Percentiles rank a stretch among this genome's conserved stretches.
phyloP scores from a whole-genome alignment of 768 basidiomycete species.

The Naematelia aurantialba region DNA sequence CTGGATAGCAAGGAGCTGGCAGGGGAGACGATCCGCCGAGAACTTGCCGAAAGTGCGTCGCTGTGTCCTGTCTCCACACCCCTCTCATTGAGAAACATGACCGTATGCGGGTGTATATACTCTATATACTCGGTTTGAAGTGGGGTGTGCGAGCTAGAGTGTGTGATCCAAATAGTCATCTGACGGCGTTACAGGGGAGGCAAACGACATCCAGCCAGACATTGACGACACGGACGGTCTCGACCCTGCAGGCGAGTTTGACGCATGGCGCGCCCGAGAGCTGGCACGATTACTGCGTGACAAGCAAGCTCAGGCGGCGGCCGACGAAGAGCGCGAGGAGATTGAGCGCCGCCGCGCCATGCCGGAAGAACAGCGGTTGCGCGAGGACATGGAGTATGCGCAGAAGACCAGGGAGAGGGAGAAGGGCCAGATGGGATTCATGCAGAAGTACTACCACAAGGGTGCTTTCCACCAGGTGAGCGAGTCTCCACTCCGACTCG shows the following conservation, averaged over 20 bases:
- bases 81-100: too few relatives aligned
- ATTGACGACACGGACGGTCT: constrained; percentile 93
- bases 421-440: constrained; percentile 80
- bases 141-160: too few relatives aligned
- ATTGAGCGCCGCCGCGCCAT: constrained; percentile 84
- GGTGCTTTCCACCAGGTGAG: constrained; percentile 94
- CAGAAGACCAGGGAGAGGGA: constrained; percentile 73
- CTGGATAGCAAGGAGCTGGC: constrained; percentile 88
- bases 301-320: constrained; percentile 76
- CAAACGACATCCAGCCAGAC: constrained; percentile 74
- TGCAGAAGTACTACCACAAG: constrained; percentile 99
- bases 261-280: constrained; percentile 92
- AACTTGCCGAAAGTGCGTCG: constrained; percentile 80
- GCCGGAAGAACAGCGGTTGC: constrained; percentile 86
- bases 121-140: too few relatives aligned
- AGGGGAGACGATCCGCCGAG: constrained; percentile 86
- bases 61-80: background rate
- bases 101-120: too few relatives aligned
- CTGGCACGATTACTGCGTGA: constrained; percentile 89
- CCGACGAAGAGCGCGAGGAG: constrained; percentile 84
- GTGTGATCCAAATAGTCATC: too few relatives aligned
- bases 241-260: constrained; percentile 85
- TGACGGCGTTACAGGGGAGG: constrained; percentile 88
- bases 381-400: constrained; percentile 85
- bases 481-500: background rate